A percentile compares a stretch with the other conserved stretches of the same genome.
Conservation (phyloP, 768 basidiomycete species). For the Pisolithus microcarpus region DNA sequence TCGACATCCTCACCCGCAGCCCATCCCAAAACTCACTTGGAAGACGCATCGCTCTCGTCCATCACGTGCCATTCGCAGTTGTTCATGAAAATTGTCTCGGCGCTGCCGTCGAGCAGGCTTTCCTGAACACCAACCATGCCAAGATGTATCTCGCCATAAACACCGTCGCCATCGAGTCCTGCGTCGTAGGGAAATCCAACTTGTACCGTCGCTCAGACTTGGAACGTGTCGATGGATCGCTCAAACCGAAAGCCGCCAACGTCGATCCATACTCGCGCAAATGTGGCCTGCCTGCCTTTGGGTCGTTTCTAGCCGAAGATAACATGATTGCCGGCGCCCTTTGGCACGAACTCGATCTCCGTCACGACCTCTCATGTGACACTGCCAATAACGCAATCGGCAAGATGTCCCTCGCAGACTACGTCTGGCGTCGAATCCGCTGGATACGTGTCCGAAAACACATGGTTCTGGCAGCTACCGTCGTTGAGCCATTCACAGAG, state of each 20-base stretch:
- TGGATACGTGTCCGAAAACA: constrained; percentile 97
- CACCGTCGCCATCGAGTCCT: constrained; percentile 81
- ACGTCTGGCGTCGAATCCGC: constrained; percentile 81
- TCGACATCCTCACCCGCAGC: constrained; percentile 58
- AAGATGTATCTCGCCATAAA: constrained; percentile 98
- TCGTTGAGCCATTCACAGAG: constrained; percentile 92
- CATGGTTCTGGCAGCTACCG: constrained; percentile 82
- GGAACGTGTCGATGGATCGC: constrained; percentile 61
- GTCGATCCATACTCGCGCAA: constrained; percentile 16
- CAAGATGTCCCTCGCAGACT: constrained; percentile 77
- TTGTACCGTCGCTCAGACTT: constrained; percentile 87
- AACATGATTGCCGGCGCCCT: constrained; percentile 92
- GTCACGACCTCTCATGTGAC: constrained; percentile 88
- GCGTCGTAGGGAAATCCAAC: constrained; percentile 95
- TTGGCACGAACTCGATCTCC: constrained; percentile 87
- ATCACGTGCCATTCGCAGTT: constrained; percentile 90
- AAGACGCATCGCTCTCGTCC: constrained; percentile 72
- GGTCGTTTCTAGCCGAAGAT: constrained; percentile 90
- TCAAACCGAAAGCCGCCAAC: constrained; percentile 38
- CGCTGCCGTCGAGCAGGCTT: constrained; percentile 84
- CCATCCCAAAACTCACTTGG: constrained; percentile 28
- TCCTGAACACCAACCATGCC: constrained; percentile 94
- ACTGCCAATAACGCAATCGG: constrained; percentile 86
- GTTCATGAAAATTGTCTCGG: constrained; percentile 66
- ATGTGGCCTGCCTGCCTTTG: constrained; percentile 70